Evolutionary conservation across 768 basidiomycete species (phyloP).

Genomic region (Tephrocybe sp.): DNA sequence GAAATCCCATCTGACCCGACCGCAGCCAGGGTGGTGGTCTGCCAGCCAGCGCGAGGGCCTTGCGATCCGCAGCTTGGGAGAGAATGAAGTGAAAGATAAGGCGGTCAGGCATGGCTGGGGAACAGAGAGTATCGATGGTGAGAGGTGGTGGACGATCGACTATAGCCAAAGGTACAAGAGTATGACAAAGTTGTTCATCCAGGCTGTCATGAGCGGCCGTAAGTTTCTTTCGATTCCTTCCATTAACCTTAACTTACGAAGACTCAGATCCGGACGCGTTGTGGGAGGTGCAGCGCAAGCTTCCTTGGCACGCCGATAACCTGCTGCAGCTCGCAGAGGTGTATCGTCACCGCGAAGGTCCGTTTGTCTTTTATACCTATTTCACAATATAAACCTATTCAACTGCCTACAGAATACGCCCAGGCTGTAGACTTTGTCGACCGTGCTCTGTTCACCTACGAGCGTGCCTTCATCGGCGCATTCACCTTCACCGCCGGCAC

Average conservation of each 20-base stretch:
- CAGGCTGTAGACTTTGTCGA: conserved; percentile 88
- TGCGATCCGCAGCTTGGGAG: conserved; percentile 55
- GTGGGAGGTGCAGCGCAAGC: conserved; percentile 68
- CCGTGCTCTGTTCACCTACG: conserved; percentile 91
- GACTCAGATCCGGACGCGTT: conserved; percentile 73
- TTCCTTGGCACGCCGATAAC: conserved; percentile 94
- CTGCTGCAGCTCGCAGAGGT: conserved; percentile 85
- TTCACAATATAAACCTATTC: neutral
- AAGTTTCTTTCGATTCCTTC: conserved; percentile 22
- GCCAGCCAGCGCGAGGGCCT: conserved; percentile 72
- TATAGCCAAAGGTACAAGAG: conserved; percentile 85
- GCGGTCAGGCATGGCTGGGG: conserved; percentile 38
- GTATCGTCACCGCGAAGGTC: conserved; percentile 85
- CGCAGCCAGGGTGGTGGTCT: conserved; percentile 75
- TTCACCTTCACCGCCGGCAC: conserved; percentile 83
- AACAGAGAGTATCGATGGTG: conserved; percentile 38
- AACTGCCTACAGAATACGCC: conserved; percentile 60
- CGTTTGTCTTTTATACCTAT: conserved; percentile 8
- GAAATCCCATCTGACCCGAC: conserved; percentile 76
- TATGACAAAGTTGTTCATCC: conserved; percentile 78
- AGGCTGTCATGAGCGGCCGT: conserved; percentile 82
- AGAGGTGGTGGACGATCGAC: conserved; percentile 89
- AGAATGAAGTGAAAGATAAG: conserved; percentile 52
- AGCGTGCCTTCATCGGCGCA: conserved; percentile 82
- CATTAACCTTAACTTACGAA: neutral